Evolutionary conservation across 257 asterid species (phyloP).

Genomic region (Primulina huaijiensis): DNA sequence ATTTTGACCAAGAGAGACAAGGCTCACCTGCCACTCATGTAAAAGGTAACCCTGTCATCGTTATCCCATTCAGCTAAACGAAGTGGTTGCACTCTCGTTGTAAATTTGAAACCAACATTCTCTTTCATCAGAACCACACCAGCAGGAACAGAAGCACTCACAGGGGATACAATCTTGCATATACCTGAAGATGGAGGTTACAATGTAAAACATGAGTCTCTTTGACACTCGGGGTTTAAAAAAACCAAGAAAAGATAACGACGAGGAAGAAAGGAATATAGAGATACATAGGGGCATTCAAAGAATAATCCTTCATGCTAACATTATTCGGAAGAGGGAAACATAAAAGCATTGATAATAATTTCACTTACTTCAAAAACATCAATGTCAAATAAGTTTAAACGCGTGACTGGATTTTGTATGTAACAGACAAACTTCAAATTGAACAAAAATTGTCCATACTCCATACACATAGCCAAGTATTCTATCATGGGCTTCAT

Average conservation of each 20-base stretch:
- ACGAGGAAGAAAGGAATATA: neutral
- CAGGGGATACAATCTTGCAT: conserved; percentile 95
- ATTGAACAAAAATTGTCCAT: conserved; percentile 12
- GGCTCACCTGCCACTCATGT: conserved; percentile 91
- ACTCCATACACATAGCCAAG: neutral
- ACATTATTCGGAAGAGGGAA: conserved; percentile 1
- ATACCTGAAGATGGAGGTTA: conserved; percentile 55
- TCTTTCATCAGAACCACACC: conserved; percentile 91
- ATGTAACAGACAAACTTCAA: neutral
- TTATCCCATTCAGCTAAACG: conserved; percentile 94
- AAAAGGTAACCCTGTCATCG: conserved; percentile 88
- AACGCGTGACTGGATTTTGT: neutral
- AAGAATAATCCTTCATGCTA: conserved; percentile 9
- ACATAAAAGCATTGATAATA: neutral
- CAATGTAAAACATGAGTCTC: conserved; percentile 18
- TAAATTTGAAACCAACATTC: conserved; percentile 80
- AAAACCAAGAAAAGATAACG: conserved; percentile 7
- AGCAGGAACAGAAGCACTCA: conserved; percentile 92
- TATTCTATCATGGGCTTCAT: conserved; percentile 9
- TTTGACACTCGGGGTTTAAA: conserved; percentile 18
- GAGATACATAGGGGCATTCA: conserved; percentile 5
- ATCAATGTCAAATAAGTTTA: neutral
- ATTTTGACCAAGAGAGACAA: conserved; percentile 18
- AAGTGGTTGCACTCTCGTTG: conserved; percentile 97
- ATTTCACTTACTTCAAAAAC: conserved; percentile 8